Base-by-base conservation (phyloP, 2,329 filamentous ascomycete genomes). In the Daldinia eschscholtzii region DNA sequence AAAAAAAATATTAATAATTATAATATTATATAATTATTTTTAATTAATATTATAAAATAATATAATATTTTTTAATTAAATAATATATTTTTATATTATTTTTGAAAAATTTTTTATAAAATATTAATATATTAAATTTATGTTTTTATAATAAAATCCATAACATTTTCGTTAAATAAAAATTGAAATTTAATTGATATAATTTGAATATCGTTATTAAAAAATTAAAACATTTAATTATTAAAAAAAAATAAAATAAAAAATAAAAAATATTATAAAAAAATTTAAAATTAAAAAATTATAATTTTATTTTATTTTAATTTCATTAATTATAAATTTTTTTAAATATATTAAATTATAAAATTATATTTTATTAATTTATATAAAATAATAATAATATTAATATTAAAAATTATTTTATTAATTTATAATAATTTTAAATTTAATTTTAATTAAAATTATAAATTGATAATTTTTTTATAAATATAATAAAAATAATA, bases 291-390 rank as follows among this genome's bases (percentile, higher is more conserved):
- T 41, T 41, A 41, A 41, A 41, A 41, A 41, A 41, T 41, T 3
- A 18, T 5, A 18, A 41, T 41, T 41, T 41, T 37, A 30, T 39
- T 39, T 41, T 41, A 41, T 18, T 41, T 41, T 41, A n/a, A 12
- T n/a, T 41, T 12, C n/a, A n/a, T 41, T 18, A 41, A 41, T 3
- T n/a, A n/a, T 41, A 41, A 41, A 2, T 41, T 12, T 41, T 41
- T n/a, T 41, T 41, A 41, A 41, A 41, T 41, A 41, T 41, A 41
- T 41, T 41, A 12, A 41, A 41, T 41, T n/a, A 41, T 41, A n/a
- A n/a, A n/a, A n/a, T n/a, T n/a, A n/a, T n/a, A n/a, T n/a, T n/a
- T n/a, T 12, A 41, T 41, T 41, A n/a, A 41, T 41, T 41, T 41
- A 41, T 41, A n/a, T 41, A 18, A 41, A 41, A 41, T 41, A 12